phyloP scores from a whole-genome alignment of 106 monocot genomes.

The Allium cepa region DNA sequence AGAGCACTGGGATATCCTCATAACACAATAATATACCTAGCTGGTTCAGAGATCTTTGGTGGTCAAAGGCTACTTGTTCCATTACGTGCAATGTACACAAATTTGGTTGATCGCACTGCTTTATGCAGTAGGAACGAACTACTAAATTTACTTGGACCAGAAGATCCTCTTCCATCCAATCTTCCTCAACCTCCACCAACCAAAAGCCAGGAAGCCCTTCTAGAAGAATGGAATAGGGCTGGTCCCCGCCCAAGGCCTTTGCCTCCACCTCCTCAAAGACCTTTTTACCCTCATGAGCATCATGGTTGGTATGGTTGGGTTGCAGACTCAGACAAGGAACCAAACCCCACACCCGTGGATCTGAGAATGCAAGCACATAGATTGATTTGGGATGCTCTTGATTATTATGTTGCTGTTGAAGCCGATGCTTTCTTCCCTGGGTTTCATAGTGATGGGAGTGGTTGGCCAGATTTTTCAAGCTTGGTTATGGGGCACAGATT shows the following conservation, averaged over 20 bases:
- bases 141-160: slow-evolving; percentile 40
- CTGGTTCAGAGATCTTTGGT: slow-evolving; percentile 84
- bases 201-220: slow-evolving; percentile 44
- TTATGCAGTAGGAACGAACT: slow-evolving; percentile 59
- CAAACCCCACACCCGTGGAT: slow-evolving; percentile 47
- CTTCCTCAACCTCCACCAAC: slow-evolving; percentile 29
- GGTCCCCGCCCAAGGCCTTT: slow-evolving; percentile 72
- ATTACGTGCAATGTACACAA: slow-evolving; percentile 60
- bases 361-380: slow-evolving; percentile 61
- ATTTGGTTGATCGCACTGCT: slow-evolving; percentile 62
- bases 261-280: slow-evolving; percentile 82
- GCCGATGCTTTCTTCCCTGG: slow-evolving; percentile 92
- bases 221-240: slow-evolving; percentile 69
- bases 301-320: slow-evolving; percentile 96
- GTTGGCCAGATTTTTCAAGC: slow-evolving; percentile 76
- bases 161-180: slow-evolving; percentile 45
- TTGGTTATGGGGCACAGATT: slow-evolving; percentile 89
- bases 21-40: slow-evolving; percentile 74
- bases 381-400: slow-evolving; percentile 88
- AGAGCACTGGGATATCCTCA: slow-evolving; percentile 69
- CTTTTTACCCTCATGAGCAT: slow-evolving; percentile 68
- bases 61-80: slow-evolving; percentile 70
- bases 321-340: slow-evolving; percentile 49
- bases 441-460: slow-evolving; percentile 64
- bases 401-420: slow-evolving; percentile 82